Percentiles rank a stretch among this genome's conserved stretches.
Conservation (phyloP, 176 grass and related monocot species). For the Poa pratensis region DNA sequence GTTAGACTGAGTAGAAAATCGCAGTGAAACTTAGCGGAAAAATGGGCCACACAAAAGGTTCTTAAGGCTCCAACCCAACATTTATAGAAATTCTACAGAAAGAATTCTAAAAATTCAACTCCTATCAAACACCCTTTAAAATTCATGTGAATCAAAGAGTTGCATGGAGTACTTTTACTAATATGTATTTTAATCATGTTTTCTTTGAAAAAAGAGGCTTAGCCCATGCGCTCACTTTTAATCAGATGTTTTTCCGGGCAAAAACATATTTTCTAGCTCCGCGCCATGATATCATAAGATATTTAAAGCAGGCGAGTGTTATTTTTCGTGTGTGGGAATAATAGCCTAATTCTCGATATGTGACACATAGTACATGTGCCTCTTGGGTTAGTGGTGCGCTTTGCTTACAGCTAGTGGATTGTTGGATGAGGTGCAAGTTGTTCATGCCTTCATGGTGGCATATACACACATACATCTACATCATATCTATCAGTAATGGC, state of each 20-base stretch:
- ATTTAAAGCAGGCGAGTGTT: not conserved
- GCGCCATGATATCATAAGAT: not conserved
- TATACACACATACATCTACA: not conserved
- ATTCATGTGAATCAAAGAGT: not conserved
- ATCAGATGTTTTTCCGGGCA: too few species aligned
- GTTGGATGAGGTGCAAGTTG: not conserved
- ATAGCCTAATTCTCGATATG: not conserved
- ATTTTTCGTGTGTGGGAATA: not conserved
- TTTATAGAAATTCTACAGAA: not conserved
- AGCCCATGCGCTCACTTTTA: too few species aligned
- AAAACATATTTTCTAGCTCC: too few species aligned
- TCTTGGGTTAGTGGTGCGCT: constrained; percentile 8
- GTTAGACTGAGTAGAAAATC: too few species aligned
- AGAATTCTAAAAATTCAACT: not conserved
- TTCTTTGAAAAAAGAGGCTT: too few species aligned
- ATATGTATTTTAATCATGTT: too few species aligned
- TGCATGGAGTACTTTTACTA: not conserved
- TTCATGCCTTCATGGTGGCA: not conserved
- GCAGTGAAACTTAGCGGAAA: too few species aligned
- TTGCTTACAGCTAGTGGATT: constrained; percentile 3
- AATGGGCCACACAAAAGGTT: too few species aligned
- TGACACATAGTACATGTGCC: not conserved
- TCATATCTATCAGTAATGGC: constrained; percentile 7
- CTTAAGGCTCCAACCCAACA: not conserved
- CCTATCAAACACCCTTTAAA: not conserved